Evolutionary conservation across 768 basidiomycete genomes (phyloP), one percentile per base, ranked within the genome.

Genomic region (Daedaleopsis sinensis): DNA sequence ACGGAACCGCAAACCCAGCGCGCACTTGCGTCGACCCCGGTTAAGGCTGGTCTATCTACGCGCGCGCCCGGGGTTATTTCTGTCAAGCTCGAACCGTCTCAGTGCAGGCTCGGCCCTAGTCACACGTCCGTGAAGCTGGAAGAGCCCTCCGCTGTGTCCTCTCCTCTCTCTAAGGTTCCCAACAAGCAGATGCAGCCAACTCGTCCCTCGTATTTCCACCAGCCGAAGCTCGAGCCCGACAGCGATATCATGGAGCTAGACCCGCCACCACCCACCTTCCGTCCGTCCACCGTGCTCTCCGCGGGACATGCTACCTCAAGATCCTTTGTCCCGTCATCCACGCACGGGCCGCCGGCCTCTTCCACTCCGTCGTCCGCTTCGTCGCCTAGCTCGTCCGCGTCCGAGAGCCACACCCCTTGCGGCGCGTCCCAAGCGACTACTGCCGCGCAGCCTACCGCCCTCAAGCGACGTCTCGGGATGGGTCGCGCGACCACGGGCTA

Each of bases 401-500:
- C 58, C 21, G 53, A 24, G 18, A 48, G 10, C 7, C 8, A 24
- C 37, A 16, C 57, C 21, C 27, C 39, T 16, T 32, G 55, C 19
- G 46, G 46, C 38, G 9, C 52, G 9, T 37, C 46, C 8, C 21
- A 57, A 23, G 47, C 57, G 18, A 37, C 47, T 38, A 38, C 61
- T 5, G 12, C 54, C 1, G 55, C 43, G n/a, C 44, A 61, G 39
- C 43, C 35, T 10, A 55, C 52, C 15, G 80, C 79, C 35, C 71
- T 71, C 18, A 89, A 88, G 66, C 78, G 86, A 59, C 78, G 86
- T 47, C 73, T 89, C 55, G 88, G 88, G 0, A 87, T 89, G 86
- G 85, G 85, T 18, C 76, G 83, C 65, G 71, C 72, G 5, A 72
- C 71, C 8, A 72, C 64, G 24, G 82, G 84, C 4, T 89, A 89